Percentiles rank a stretch among this genome's conserved stretches.
Conservation (phyloP, 768 basidiomycete species). For the Lactarius evosmus region DNA sequence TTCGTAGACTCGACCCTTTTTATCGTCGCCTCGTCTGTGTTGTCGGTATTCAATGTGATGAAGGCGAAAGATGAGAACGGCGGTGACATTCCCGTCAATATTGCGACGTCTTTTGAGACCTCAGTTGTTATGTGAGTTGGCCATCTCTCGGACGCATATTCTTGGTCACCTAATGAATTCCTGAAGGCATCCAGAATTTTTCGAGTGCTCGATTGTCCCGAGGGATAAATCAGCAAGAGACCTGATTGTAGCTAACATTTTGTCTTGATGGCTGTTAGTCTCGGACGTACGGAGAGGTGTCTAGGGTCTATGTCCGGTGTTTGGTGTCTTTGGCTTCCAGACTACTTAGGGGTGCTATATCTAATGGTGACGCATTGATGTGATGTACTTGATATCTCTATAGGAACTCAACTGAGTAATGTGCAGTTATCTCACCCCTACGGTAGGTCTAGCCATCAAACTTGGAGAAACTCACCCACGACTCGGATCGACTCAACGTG, state of each 20-base stretch:
- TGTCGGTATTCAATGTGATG: conserved; percentile 18
- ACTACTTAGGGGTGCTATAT: no score
- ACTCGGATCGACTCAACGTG: no score
- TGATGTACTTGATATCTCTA: no score
- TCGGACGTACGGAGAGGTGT: no score
- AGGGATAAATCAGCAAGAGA: conserved; percentile 17
- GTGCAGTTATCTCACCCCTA: no score
- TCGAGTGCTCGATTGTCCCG: conserved; percentile 17
- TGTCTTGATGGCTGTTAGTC: not conserved
- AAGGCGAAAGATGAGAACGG: conserved; percentile 24
- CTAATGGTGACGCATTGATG: no score
- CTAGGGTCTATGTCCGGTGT: no score
- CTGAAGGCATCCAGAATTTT: conserved; percentile 14
- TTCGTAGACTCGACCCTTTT: conserved; percentile 28
- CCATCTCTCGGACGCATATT: not conserved
- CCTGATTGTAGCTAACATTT: not conserved
- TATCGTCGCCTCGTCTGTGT: conserved; percentile 17
- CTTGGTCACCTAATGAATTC: not conserved
- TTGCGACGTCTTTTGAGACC: no score
- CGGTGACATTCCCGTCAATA: conserved; percentile 13
- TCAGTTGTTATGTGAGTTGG: conserved; percentile 2
- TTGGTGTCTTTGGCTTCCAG: no score
- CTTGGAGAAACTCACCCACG: no score
- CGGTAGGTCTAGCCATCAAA: no score
- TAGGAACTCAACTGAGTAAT: no score